Evolutionary conservation across 805 yeast genomes (phyloP), one percentile per base, ranked within the genome.

Genomic region (Tetrapisispora iriomotensis): DNA sequence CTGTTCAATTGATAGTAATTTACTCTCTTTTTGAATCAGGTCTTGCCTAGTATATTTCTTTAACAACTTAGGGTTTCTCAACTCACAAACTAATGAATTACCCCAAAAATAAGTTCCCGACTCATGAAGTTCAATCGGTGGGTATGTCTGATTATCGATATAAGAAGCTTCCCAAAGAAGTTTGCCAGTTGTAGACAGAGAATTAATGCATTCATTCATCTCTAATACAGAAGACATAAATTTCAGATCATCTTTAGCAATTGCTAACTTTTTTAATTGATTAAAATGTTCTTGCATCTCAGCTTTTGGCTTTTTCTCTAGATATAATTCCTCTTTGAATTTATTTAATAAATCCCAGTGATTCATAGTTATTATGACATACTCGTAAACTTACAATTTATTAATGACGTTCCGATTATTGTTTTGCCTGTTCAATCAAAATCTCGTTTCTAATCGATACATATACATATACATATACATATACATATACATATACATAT

Each of bases 121-220:
- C 13, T 36, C 36, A 9, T 41, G 39, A 5, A 50, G 43, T 19
- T 31, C 15, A 8, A 58, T 33, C 2, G 64, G 62, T 4, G 61
- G 61, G 39, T 51, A 58, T n/a, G 48, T 33, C 7, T 38, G 39
- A 12, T 38, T 37, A 10, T 37, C 30, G 3, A 52, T 36, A 4
- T 36, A 36, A 1, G 61, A 53, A 18, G 59, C 56, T 7, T 47
- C 29, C 64, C 62, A 58, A 6, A 45, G 29, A 6, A 50, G 26
- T 21, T 46, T 50, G 5, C 41, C 41, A 13, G 44, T 43, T 10
- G 42, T 24, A 13, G 42, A 37, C 6, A 34, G 18, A 12, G 20
- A 18, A 15, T 44, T 44, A 13, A 44, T 20, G n/a, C 41, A 38
- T 8, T 47, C 45, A 31, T 32, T 45, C 6, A 54, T 21, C 30